Base-by-base conservation (phyloP, 2,329 filamentous ascomycete species). In the Penicillium sp. region DNA sequence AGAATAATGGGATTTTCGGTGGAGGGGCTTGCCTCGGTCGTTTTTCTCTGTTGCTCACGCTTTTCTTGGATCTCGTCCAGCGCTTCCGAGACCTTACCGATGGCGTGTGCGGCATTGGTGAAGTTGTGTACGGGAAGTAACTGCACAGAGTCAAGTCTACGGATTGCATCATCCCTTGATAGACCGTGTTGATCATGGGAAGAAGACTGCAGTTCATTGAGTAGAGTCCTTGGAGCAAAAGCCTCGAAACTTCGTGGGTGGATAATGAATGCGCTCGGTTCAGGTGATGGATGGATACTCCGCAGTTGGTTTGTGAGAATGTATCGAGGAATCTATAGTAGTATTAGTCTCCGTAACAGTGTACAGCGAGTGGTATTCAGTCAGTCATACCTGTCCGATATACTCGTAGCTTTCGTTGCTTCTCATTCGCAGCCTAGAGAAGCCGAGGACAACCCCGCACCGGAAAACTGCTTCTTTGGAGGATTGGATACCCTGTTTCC, bases 101-200 rank as follows among this genome's bases (percentile, higher is more conserved):
- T 69, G 5, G 73, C 72, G 33, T 71, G 67, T 16, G 60, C 60
- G 13, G 70, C 70, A 33, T 62, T 62, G 2, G 64, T 40, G 39
- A 75, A 65, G 50, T 71, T 68, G 33, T 70, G 68, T 7, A 75
- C 68, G 2, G 71, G 69, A 40, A 74, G 63, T 9, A 75, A 52
- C 34, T 74, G 68, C 15, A 75, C 73, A 13, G 60, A 54, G 56
- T 75, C 71, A 2, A 75, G 66, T 16, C 55, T 59, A 36, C 55
- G 53, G 39, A 75, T 67, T 45, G 72, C 71, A n/a, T 73, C 65
- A 21, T 62, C 60, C 36, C 60, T 66, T 2, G 67, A 60, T 4
- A 72, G 58, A 27, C 52, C 29, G 2, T 59, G 51, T 4, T 55
- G 55, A 11, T 51, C 34, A 16, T 53, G 31, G 33, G 31, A 50